Percentiles rank a stretch among this genome's conserved stretches.
Conservation (phyloP, 371 early-diverging fungal species). For the Mucor sp. region DNA sequence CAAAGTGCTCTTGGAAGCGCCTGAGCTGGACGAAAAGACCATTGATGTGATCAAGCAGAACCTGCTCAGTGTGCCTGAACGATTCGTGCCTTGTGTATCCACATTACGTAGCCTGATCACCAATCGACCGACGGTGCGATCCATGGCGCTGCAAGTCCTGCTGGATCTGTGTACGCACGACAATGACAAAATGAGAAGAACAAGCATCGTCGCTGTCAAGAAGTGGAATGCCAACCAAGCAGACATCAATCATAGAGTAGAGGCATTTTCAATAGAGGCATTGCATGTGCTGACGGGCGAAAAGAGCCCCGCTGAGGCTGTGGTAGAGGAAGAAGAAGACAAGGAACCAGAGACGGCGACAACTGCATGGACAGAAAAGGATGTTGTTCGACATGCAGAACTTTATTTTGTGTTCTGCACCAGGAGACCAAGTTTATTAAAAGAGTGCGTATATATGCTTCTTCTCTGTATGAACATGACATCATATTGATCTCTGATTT, state of each 20-base stretch:
- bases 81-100: slow-evolving; percentile 45
- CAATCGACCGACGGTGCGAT: slow-evolving; percentile 32
- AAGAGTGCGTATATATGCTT: slow-evolving; percentile 32
- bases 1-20: slow-evolving; percentile 45
- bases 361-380: slow-evolving; percentile 36
- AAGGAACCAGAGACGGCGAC: background rate
- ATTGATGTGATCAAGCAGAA: slow-evolving; percentile 33
- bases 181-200: slow-evolving; percentile 45
- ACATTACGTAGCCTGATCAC: slow-evolving; percentile 40
- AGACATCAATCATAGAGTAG: slow-evolving; percentile 46
- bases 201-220: slow-evolving; percentile 62
- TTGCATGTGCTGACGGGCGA: slow-evolving; percentile 33
- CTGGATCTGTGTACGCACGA: slow-evolving; percentile 38
- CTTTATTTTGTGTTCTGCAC: slow-evolving; percentile 47
- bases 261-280: slow-evolving; percentile 52
- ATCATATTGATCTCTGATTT: background rate
- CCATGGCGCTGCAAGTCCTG: slow-evolving; percentile 35
- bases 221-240: slow-evolving; percentile 66
- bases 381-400: slow-evolving; percentile 44
- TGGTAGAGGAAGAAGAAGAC: slow-evolving; percentile 10
- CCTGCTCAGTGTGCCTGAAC: slow-evolving; percentile 34
- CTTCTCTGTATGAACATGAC: background rate
- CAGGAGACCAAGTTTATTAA: slow-evolving; percentile 39
- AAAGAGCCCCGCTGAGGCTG: slow-evolving; percentile 1
- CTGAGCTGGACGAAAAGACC: slow-evolving; percentile 33